These are phyloP conservation scores for Dichotomocladium elegans DNA, from an alignment of 371 early-diverging fungal species.

Conservation along the genomic window DNA sequence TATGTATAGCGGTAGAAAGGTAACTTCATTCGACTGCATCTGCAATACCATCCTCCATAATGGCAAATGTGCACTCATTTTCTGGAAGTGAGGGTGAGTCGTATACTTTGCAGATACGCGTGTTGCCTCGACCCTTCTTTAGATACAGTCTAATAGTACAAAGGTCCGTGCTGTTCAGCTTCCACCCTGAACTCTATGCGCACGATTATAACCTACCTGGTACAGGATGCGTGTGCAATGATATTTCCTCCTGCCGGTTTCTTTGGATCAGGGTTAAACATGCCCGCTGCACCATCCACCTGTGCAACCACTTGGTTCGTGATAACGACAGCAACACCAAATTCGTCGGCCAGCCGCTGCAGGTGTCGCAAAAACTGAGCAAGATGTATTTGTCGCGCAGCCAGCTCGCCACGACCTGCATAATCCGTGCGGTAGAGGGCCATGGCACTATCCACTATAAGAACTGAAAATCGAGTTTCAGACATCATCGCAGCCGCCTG, in stretches of 20 bases:
- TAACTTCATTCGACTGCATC: slow-evolving; percentile 29
- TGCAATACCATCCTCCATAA: slow-evolving; percentile 62
- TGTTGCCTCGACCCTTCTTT: slow-evolving; percentile 82
- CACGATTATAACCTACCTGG: slow-evolving; percentile 15
- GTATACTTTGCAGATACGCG: slow-evolving; percentile 86
- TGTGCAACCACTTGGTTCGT: slow-evolving; percentile 99
- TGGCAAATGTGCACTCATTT: slow-evolving; percentile 70
- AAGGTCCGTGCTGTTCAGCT: too few species aligned
- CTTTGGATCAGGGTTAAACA: slow-evolving; percentile 95
- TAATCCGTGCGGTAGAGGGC: slow-evolving; percentile 98
- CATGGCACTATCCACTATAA: slow-evolving; percentile 98
- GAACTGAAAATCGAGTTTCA: slow-evolving; percentile 81
- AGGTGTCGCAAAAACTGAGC: slow-evolving; percentile 92
- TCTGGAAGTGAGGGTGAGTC: slow-evolving; percentile 88
- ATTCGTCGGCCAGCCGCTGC: slow-evolving; percentile 92
- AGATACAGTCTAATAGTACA: slow-evolving; percentile 74
- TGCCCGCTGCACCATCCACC: slow-evolving; percentile 90
- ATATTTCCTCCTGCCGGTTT: slow-evolving; percentile 99
- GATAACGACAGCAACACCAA: slow-evolving; percentile 68
- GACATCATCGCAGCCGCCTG: slow-evolving; percentile 98
- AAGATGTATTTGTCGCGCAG: slow-evolving; percentile 96
- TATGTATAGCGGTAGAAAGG: not conserved
- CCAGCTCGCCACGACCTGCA: slow-evolving; percentile 96
- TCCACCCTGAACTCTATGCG: too few species aligned
- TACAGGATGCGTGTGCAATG: slow-evolving; percentile 96